Conservation (phyloP, 768 basidiomycete genomes). For the Tephrocybe sp. region DNA sequence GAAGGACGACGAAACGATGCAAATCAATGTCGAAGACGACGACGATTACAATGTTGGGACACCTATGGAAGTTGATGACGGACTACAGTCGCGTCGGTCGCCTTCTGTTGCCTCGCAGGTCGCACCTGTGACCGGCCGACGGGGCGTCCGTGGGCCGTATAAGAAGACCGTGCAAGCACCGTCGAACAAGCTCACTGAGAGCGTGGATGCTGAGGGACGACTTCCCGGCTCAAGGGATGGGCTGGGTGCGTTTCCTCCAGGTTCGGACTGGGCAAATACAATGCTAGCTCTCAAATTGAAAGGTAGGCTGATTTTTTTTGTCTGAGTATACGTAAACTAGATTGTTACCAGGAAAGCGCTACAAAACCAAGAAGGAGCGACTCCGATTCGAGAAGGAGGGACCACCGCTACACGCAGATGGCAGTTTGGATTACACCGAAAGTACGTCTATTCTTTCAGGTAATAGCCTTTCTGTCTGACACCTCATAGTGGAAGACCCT, state of each 20-base stretch:
- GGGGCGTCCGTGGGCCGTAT: conserved; percentile 52
- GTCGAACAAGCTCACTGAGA: conserved; percentile 33
- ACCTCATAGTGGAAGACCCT: conserved; percentile 67
- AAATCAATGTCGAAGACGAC: conserved; percentile 39
- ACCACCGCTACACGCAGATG: conserved; percentile 66
- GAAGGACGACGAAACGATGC: conserved; percentile 51
- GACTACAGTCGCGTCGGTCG: conserved; percentile 37
- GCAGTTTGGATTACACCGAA: conserved; percentile 74
- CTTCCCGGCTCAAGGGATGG: conserved; percentile 79
- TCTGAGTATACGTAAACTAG: background rate
- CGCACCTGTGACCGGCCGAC: conserved; percentile 34
- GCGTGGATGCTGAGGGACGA: conserved; percentile 66
- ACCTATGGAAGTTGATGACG: conserved; percentile 46
- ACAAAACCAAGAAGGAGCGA: conserved; percentile 79
- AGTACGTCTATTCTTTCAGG: conserved; percentile 38
- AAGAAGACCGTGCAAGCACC: conserved; percentile 34
- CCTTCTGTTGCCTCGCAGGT: conserved; percentile 44
- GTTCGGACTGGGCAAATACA: conserved; percentile 66
- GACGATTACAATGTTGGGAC: conserved; percentile 34
- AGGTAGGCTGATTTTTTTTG: conserved; percentile 40
- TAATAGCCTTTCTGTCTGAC: background rate
- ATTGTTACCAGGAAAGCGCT: conserved; percentile 58
- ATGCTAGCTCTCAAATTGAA: conserved; percentile 76
- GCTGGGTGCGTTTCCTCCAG: conserved; percentile 66
- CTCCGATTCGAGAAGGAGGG: conserved; percentile 75